Conservation (phyloP, 2,329 filamentous ascomycete species). For the Fusarium sp. region DNA sequence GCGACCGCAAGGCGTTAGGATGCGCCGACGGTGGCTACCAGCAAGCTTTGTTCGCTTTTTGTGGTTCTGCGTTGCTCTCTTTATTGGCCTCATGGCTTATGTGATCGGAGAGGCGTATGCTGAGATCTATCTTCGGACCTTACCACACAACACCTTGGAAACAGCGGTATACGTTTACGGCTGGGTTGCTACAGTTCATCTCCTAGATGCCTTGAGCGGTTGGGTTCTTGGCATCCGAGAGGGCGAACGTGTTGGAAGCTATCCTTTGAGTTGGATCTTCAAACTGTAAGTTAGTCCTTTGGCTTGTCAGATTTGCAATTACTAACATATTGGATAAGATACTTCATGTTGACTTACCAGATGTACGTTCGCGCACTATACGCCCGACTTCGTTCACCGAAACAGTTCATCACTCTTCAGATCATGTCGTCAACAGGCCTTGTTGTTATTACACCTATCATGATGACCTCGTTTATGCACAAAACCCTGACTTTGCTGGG, state of each 20-base stretch:
- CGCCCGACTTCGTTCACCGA: slow-evolving; percentile 72
- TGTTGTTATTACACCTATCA: slow-evolving; percentile 71
- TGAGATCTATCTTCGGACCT: slow-evolving; percentile 73
- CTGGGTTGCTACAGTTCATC: slow-evolving; percentile 74
- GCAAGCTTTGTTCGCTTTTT: slow-evolving; percentile 75
- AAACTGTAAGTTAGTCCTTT: slow-evolving; percentile 65
- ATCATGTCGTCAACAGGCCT: slow-evolving; percentile 71
- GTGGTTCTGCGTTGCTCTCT: slow-evolving; percentile 74
- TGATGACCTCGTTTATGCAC: slow-evolving; percentile 71
- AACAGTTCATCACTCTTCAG: slow-evolving; percentile 74
- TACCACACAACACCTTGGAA: slow-evolving; percentile 74
- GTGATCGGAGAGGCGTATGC: slow-evolving; percentile 76
- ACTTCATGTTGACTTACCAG: slow-evolving; percentile 77
- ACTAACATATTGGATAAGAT: slow-evolving; percentile 53
- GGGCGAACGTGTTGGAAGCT: slow-evolving; percentile 74
- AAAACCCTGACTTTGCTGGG: slow-evolving; percentile 63
- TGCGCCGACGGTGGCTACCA: slow-evolving; percentile 68
- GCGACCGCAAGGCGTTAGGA: slow-evolving; percentile 51
- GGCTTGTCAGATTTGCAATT: background rate
- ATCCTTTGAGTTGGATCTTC: slow-evolving; percentile 77
- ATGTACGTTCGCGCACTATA: slow-evolving; percentile 77
- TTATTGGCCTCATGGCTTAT: slow-evolving; percentile 72
- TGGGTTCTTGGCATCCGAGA: slow-evolving; percentile 75
- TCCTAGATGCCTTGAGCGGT: slow-evolving; percentile 72
- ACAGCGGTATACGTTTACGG: slow-evolving; percentile 77